Conservation (phyloP, 2,329 filamentous ascomycete genomes). For the Aspergillus sp. region DNA sequence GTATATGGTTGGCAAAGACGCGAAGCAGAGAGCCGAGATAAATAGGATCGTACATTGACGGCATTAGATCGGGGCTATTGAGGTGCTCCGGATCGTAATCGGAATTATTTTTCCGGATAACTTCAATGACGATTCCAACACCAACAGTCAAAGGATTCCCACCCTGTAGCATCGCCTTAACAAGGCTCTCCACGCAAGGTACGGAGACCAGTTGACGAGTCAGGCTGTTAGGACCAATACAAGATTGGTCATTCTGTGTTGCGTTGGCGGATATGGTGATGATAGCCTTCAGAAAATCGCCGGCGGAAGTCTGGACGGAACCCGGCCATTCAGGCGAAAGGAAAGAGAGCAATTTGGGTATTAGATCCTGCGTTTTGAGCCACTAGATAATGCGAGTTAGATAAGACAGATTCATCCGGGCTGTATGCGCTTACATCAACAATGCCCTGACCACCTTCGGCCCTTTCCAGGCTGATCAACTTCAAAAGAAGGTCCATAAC, state of each 20-base stretch:
- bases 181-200: slow-evolving; percentile 79
- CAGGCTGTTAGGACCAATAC: slow-evolving; percentile 95
- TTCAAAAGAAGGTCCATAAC: slow-evolving; percentile 97
- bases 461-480: slow-evolving; percentile 94
- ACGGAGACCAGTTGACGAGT: slow-evolving; percentile 92
- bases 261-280: slow-evolving; percentile 99
- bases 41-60: slow-evolving; percentile 88
- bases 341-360: slow-evolving; percentile 84
- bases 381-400: slow-evolving; percentile 60
- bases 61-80: slow-evolving; percentile 75
- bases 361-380: slow-evolving; percentile 86
- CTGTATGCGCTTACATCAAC: slow-evolving; percentile 71
- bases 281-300: slow-evolving; percentile 97
- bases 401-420: neutral
- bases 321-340: slow-evolving; percentile 82
- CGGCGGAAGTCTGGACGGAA: slow-evolving; percentile 92
- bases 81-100: slow-evolving; percentile 96
- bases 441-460: slow-evolving; percentile 86
- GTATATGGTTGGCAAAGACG: slow-evolving; percentile 86
- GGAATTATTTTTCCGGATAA: slow-evolving; percentile 98
- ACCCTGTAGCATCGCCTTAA: slow-evolving; percentile 87
- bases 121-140: slow-evolving; percentile 96
- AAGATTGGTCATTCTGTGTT: slow-evolving; percentile 97
- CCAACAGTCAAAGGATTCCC: slow-evolving; percentile 95
- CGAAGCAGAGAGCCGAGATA: slow-evolving; percentile 90